Evolutionary conservation across 352 stramenopile genomes (phyloP).

Genomic region (Saprolegnia parasitica): DNA sequence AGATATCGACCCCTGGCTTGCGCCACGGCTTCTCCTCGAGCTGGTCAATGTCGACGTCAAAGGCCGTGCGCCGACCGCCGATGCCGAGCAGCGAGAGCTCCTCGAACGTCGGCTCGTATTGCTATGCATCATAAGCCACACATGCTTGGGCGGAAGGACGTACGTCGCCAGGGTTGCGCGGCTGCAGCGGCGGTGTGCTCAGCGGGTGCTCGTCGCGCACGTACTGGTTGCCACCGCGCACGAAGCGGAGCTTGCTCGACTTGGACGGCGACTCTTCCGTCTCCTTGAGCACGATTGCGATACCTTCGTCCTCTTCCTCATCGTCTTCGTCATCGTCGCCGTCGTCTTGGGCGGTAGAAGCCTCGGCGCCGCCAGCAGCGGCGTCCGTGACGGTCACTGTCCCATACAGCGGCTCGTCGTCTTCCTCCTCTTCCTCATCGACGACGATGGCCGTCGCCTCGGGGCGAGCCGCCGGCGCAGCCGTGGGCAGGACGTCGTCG

Average conservation of each 20-base stretch:
- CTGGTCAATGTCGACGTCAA: slow-evolving; percentile 90
- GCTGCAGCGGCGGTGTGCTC: slow-evolving; percentile 12
- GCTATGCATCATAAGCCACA: slow-evolving; percentile 13
- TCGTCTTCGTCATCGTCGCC: slow-evolving; percentile 60
- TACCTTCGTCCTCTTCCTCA: slow-evolving; percentile 79
- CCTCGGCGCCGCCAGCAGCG: slow-evolving; percentile 23
- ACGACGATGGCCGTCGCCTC: slow-evolving; percentile 30
- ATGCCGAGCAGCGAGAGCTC: slow-evolving; percentile 57
- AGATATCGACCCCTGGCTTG: slow-evolving; percentile 88
- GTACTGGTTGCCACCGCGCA: slow-evolving; percentile 63
- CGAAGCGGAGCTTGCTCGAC: slow-evolving; percentile 70
- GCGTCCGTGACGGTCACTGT: slow-evolving; percentile 70
- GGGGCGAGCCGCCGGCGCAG: slow-evolving; percentile 27
- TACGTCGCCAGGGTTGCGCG: slow-evolving; percentile 3
- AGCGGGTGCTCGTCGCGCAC: slow-evolving; percentile 39
- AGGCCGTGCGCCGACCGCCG: slow-evolving; percentile 80
- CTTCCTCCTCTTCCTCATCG: slow-evolving; percentile 54
- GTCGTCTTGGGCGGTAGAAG: slow-evolving; percentile 16
- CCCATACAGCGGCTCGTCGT: slow-evolving; percentile 65
- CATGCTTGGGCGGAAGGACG: not conserved
- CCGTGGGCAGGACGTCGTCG: slow-evolving; percentile 64
- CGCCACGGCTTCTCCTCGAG: slow-evolving; percentile 89
- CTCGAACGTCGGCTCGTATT: slow-evolving; percentile 41
- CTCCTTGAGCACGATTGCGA: slow-evolving; percentile 75
- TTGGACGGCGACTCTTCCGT: slow-evolving; percentile 44